Evolutionary conservation across 2,329 filamentous ascomycete species (phyloP), one percentile per base, ranked within the genome.

Genomic region (Penicillium thymicola): DNA sequence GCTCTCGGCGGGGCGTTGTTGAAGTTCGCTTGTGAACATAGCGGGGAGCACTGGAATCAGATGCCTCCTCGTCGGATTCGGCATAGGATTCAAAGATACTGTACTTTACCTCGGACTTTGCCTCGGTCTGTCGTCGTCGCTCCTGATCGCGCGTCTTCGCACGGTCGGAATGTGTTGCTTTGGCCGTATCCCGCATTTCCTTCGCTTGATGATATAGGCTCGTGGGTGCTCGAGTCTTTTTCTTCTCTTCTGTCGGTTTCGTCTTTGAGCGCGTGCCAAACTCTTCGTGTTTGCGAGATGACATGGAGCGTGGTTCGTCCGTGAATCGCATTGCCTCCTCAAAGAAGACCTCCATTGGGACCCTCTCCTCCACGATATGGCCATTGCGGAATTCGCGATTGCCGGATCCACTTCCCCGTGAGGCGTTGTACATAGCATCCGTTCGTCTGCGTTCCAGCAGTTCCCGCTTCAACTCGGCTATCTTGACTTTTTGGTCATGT

Each of bases 401-500:
- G 42, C 49, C 30, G 40, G 64, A 64, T 34, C 63, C 55, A 55
- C 61, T 62, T 23, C 59, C 56, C 27, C 65, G 64, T 38, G 63
- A 58, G 28, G 65, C 62, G 25, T 65, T 57, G 44, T 65, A 59
- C 25, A 59, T 43, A 2, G 63, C 48, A 32, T 62, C 63, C 18
- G 63, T 48, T 49, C 65, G 67, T 48, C 61, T 68, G 73, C 83
- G 75, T 73, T 83, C 63, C 65, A 79, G 73, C 58, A 78, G 74
- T 63, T 85, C 80, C 60, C 76, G 85, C 70, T 82, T 82, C 67
- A 90, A 76, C 70, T 87, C 84, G 49, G 83, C 84, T 60, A 92
- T 74, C 66, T 81, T 85, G 59, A 88, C 80, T 70, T 87, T 83
- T 51, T 91, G 86, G 75, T 97, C 91, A 73, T 97, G 96, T 64